A percentile compares a stretch with the other conserved stretches of the same genome.
Evolutionary conservation across 2,329 filamentous ascomycete species (phyloP).

Genomic region (Fusarium compactum): DNA sequence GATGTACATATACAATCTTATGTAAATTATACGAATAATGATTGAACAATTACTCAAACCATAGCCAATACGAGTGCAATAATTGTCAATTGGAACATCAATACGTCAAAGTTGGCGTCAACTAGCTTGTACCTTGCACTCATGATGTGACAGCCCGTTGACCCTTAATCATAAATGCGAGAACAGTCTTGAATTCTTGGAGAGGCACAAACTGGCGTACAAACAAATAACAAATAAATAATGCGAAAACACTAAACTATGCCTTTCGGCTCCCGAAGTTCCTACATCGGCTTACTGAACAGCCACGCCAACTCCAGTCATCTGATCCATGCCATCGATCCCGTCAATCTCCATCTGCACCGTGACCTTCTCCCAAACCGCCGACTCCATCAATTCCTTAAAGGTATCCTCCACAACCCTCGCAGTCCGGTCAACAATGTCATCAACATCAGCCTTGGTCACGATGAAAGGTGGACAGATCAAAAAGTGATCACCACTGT

Average conservation of each 20-base stretch:
- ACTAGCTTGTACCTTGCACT: too few relatives aligned
- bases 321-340: background rate
- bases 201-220: too few relatives aligned
- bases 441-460: slow-evolving; percentile 27
- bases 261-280: background rate
- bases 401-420: slow-evolving; percentile 38
- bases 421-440: slow-evolving; percentile 36
- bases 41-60: background rate
- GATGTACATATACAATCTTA: background rate
- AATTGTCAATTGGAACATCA: too few relatives aligned
- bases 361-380: slow-evolving; percentile 35
- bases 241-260: too few relatives aligned
- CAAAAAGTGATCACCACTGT: slow-evolving; percentile 39
- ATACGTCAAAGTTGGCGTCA: too few relatives aligned
- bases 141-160: too few relatives aligned
- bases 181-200: too few relatives aligned
- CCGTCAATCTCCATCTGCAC: slow-evolving; percentile 30
- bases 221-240: too few relatives aligned
- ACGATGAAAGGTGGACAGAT: slow-evolving; percentile 40
- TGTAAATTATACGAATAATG: background rate
- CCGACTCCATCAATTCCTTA: slow-evolving; percentile 19
- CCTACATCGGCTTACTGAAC: background rate
- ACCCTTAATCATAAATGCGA: too few relatives aligned
- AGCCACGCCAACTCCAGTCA: background rate
- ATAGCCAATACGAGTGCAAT: too few relatives aligned